These are phyloP conservation scores for Periconia sp. DNA, from an alignment of 2,329 filamentous ascomycete species.

Conservation along the genomic window DNA sequence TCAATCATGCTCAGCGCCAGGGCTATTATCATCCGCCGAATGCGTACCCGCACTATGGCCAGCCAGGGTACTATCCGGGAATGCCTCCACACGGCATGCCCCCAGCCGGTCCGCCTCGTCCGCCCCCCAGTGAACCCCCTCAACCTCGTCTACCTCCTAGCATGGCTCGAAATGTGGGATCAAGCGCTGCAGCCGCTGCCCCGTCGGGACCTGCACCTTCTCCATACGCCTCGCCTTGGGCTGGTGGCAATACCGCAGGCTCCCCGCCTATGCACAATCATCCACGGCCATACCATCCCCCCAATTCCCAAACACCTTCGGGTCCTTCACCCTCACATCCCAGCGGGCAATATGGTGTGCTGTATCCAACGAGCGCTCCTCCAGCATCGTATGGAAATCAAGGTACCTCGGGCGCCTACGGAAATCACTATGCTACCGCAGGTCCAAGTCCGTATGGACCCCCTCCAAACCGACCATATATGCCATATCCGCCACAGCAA, in stretches of 20 bases:
- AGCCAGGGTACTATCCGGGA: conserved; percentile 29
- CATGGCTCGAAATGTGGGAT: conserved; percentile 32
- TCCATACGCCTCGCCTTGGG: conserved; percentile 42
- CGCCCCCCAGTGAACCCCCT: conserved; percentile 25
- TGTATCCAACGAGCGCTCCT: conserved; percentile 35
- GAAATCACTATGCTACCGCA: conserved; percentile 31
- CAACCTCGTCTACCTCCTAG: conserved; percentile 41
- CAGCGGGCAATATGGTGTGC: conserved; percentile 38
- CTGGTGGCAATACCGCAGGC: conserved; percentile 31
- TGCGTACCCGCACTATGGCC: conserved; percentile 31
- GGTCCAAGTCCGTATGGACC: conserved; percentile 32
- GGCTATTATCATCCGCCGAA: conserved; percentile 36
- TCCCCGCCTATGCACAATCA: conserved; percentile 26
- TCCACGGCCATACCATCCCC: conserved; percentile 33
- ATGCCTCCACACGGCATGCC: conserved; percentile 35
- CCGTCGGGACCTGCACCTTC: conserved; percentile 31
- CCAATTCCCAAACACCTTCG: conserved; percentile 28
- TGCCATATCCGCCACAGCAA: conserved; percentile 23
- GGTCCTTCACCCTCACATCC: conserved; percentile 20
- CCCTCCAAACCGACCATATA: conserved; percentile 27
- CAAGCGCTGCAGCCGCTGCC: conserved; percentile 24
- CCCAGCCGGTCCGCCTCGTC: conserved; percentile 29
- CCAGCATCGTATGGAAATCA: conserved; percentile 23
- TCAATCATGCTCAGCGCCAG: conserved; percentile 31
- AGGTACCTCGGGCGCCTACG: conserved; percentile 26